A percentile compares a stretch with the other conserved stretches of the same genome.
phyloP scores from a whole-genome alignment of 805 yeast genomes.

The Ogataea degrootiae region DNA sequence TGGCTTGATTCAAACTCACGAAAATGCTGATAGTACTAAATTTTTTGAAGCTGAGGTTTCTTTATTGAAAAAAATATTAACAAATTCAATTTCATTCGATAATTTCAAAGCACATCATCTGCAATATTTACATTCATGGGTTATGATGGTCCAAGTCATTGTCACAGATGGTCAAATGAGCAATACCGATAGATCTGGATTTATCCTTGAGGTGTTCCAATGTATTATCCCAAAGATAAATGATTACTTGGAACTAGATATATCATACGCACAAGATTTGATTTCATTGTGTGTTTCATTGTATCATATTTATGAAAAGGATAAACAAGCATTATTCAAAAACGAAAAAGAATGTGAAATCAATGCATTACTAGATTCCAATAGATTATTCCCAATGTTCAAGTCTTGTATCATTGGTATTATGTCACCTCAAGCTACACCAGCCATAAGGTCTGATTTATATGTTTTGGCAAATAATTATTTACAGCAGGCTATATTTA shows the following conservation, averaged over 20 bases:
- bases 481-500: constrained; percentile 44
- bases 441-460: constrained; percentile 69
- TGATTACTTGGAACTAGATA: constrained; percentile 64
- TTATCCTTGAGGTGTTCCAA: constrained; percentile 75
- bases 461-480: constrained; percentile 70
- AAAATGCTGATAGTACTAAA: constrained; percentile 9
- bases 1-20: constrained; percentile 22
- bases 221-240: constrained; percentile 69
- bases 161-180: constrained; percentile 57
- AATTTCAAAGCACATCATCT: constrained; percentile 51
- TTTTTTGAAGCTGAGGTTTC: constrained; percentile 21
- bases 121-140: constrained; percentile 75
- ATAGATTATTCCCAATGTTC: constrained; percentile 62
- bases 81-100: constrained; percentile 41
- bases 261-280: constrained; percentile 66
- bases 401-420: constrained; percentile 72
- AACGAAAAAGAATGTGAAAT: constrained; percentile 26
- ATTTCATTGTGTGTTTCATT: constrained; percentile 71
- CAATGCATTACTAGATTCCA: constrained; percentile 36
- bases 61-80: constrained; percentile 34
- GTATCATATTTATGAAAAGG: constrained; percentile 57
- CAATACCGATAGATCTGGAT: constrained; percentile 44
- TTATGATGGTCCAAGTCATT: constrained; percentile 67
- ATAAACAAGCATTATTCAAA: constrained; percentile 21
- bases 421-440: constrained; percentile 61